Percentiles rank a stretch among this genome's conserved stretches.
Evolutionary conservation across 2,329 filamentous ascomycete genomes (phyloP).

Genomic region (Colletotrichum sp.): DNA sequence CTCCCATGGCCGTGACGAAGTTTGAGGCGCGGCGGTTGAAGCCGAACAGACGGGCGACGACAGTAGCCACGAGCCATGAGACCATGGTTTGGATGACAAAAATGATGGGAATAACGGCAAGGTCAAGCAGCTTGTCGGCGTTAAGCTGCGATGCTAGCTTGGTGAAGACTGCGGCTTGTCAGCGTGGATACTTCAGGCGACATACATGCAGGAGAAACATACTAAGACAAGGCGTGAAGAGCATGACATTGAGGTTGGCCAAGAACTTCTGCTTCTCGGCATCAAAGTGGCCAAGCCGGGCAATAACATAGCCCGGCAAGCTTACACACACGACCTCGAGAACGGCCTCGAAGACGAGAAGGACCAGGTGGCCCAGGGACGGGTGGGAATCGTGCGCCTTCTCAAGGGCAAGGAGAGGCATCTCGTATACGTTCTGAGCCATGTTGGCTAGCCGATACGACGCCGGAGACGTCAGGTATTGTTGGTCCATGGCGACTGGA

Average conservation of each 20-base stretch:
- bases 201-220: constrained; percentile 38
- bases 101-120: constrained; percentile 94
- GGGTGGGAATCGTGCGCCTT: constrained; percentile 62
- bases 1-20: constrained; percentile 95
- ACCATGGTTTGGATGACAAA: constrained; percentile 87
- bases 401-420: constrained; percentile 44
- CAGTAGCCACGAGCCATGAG: constrained; percentile 78
- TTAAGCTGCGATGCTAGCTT: constrained; percentile 95
- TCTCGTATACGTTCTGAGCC: constrained; percentile 42
- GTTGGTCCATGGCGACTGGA: constrained; percentile 13
- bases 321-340: constrained; percentile 95
- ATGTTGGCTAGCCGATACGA: constrained; percentile 48
- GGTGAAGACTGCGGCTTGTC: constrained; percentile 75
- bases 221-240: constrained; percentile 98
- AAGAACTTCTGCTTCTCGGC: constrained; percentile 96
- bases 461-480: constrained; percentile 45
- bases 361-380: constrained; percentile 69
- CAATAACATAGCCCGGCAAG: constrained; percentile 91
- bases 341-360: constrained; percentile 93
- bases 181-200: neutral
- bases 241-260: constrained; percentile 92
- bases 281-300: constrained; percentile 89
- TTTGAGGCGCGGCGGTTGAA: constrained; percentile 88
- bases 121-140: constrained; percentile 85
- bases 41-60: constrained; percentile 75